Conservation (phyloP, 1,139 yeast species). For the Pichia norvegensis region DNA sequence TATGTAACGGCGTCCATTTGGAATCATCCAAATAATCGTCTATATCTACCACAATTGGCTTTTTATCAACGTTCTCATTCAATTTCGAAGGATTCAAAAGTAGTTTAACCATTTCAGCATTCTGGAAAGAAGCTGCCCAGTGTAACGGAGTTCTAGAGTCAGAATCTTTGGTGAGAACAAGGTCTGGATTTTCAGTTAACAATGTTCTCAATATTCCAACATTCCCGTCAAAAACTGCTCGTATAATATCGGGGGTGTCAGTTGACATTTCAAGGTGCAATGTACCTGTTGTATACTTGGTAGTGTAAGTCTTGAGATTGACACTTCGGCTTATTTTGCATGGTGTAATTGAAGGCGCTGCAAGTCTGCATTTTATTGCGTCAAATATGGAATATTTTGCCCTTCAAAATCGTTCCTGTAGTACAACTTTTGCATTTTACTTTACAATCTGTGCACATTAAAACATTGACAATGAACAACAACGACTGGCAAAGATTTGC, state of each 20-base stretch:
- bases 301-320: neutral
- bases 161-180: constrained; percentile 44
- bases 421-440: no score
- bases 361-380: neutral
- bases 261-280: constrained; percentile 19
- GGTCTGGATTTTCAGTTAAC: constrained; percentile 40
- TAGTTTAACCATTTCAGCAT: constrained; percentile 44
- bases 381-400: neutral
- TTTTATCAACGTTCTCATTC: constrained; percentile 1
- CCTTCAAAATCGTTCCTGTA: neutral
- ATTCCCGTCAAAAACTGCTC: constrained; percentile 54
- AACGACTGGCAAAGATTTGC: constrained; percentile 64
- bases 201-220: constrained; percentile 41
- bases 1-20: constrained; percentile 87
- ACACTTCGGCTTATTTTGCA: neutral
- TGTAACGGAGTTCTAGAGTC: constrained; percentile 81
- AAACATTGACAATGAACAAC: constrained; percentile 28
- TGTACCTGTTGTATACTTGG: no score
- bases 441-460: neutral
- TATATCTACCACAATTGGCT: constrained; percentile 40
- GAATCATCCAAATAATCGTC: constrained; percentile 65
- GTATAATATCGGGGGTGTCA: constrained; percentile 37
- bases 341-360: neutral
- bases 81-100: constrained; percentile 36
- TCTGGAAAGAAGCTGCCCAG: constrained; percentile 77